Conservation (phyloP, 202 grass and related monocot species). For the Alloteropsis angusta region DNA sequence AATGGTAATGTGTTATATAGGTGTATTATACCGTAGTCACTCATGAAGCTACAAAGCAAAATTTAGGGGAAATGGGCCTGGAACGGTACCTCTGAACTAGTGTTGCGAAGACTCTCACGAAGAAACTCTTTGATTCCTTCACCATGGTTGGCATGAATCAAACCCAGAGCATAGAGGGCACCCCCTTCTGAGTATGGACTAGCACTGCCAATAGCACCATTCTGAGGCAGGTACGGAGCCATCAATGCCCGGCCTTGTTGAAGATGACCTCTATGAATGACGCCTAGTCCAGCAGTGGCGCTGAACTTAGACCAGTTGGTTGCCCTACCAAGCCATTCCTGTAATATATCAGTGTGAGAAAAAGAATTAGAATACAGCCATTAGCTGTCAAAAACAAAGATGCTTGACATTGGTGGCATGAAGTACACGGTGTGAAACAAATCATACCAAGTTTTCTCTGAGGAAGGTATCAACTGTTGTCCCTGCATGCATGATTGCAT, state of each 20-base stretch:
- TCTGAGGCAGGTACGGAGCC: constrained; percentile 92
- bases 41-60: constrained; percentile 1
- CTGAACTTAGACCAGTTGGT: constrained; percentile 99
- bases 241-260: constrained; percentile 94
- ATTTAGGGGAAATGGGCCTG: constrained; percentile 11
- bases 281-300: constrained; percentile 87
- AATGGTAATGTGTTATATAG: not conserved
- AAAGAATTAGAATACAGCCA: not conserved
- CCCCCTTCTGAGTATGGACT: constrained; percentile 98
- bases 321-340: constrained; percentile 98
- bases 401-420: not conserved
- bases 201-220: constrained; percentile 69
- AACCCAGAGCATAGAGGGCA: constrained; percentile 91
- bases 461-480: constrained; percentile 94
- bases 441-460: constrained; percentile 82
- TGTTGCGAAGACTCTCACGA: constrained; percentile 74
- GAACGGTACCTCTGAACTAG: constrained; percentile 61
- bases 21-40: not conserved
- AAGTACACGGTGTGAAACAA: not conserved
- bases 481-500: constrained; percentile 98
- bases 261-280: constrained; percentile 96
- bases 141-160: constrained; percentile 99
- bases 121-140: constrained; percentile 99
- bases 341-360: constrained; percentile 1
- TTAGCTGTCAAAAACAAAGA: not conserved